These are phyloP conservation scores for Blepharisma undulans DNA, from an alignment of 169 alveolate species.

Conservation along the genomic window DNA sequence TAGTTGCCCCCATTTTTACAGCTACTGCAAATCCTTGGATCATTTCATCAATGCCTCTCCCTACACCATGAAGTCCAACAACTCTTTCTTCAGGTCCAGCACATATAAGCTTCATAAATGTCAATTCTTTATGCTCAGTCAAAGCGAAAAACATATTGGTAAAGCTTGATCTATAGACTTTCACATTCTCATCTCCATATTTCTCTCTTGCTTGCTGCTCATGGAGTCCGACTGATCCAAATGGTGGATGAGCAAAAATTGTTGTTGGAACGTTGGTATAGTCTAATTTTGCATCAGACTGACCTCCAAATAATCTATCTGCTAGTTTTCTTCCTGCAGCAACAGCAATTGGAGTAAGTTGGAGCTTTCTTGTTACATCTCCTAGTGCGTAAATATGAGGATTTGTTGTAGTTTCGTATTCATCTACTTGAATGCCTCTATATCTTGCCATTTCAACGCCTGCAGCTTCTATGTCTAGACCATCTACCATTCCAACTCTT, in stretches of 20 bases:
- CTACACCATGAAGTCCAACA: slow-evolving; percentile 88
- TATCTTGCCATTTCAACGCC: slow-evolving; percentile 62
- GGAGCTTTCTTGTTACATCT: slow-evolving; percentile 69
- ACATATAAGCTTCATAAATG: slow-evolving; percentile 79
- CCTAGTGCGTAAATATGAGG: slow-evolving; percentile 76
- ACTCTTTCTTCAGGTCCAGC: slow-evolving; percentile 79
- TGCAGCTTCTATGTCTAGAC: slow-evolving; percentile 60
- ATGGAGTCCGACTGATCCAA: slow-evolving; percentile 89
- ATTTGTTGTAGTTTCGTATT: slow-evolving; percentile 76
- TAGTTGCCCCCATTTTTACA: slow-evolving; percentile 89
- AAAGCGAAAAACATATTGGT: slow-evolving; percentile 74
- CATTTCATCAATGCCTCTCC: slow-evolving; percentile 90
- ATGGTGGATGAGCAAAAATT: slow-evolving; percentile 90
- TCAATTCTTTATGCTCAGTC: slow-evolving; percentile 60
- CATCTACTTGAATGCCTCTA: slow-evolving; percentile 77
- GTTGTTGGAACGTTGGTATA: slow-evolving; percentile 90
- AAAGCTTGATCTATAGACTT: slow-evolving; percentile 67
- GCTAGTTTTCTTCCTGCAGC: slow-evolving; percentile 94
- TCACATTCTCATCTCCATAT: slow-evolving; percentile 86
- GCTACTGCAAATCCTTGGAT: slow-evolving; percentile 91
- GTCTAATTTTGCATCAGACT: slow-evolving; percentile 65
- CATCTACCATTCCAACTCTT: slow-evolving; percentile 69
- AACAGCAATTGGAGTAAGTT: slow-evolving; percentile 95
- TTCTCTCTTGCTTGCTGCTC: slow-evolving; percentile 86
- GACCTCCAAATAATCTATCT: slow-evolving; percentile 83